Evolutionary conservation across 1,284 basidiomycete species (phyloP), one percentile per base, ranked within the genome.

Genomic region (Peniophora sp.): DNA sequence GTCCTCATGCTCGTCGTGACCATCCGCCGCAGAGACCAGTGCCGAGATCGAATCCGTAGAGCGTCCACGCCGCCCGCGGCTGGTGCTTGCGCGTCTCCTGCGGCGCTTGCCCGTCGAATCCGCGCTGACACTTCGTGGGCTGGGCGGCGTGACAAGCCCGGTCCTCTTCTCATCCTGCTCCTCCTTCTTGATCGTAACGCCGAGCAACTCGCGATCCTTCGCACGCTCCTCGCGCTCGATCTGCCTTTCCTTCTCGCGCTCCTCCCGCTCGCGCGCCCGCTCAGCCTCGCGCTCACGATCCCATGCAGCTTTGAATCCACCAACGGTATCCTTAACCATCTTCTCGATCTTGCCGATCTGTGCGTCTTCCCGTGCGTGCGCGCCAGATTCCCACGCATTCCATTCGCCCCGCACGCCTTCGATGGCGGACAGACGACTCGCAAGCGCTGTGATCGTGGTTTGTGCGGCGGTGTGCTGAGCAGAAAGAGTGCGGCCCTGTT

Each of bases 121-220:
- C 3, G 79, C 75, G 2, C 78, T 81, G 17, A 84, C 69, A 55
- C 82, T 85, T 19, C 85, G 69, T 10, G 85, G 85, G 62, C 84
- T 86, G 0, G 85, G 85, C 0, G 85, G 85, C 0, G 84, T 86
- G 14, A 83, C 83, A 16, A 87, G 67, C 1, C 83, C 83, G 14
- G 65, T 67, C 38, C n/a, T 6, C 27, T 67, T 65, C n/a, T 68
- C 61, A 16, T 41, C 38, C 8, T 20, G 6, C 56, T 78, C 75
- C n/a, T 74, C 52, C 16, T 61, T 58, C n/a, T 64, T 65, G 32
- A 71, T 63, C 14, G 69, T 67, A 24, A 45, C 64, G 74, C 97
- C 94, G 87, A 90, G 95, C 55, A 94, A 90, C 36, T 88, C 81
- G 35, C 88, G 78, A 9, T 90, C 88, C 20, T 78, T 75, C 39